Evolutionary conservation across 305 asterid genomes (phyloP).

Genomic region (Solanum hybrid): DNA sequence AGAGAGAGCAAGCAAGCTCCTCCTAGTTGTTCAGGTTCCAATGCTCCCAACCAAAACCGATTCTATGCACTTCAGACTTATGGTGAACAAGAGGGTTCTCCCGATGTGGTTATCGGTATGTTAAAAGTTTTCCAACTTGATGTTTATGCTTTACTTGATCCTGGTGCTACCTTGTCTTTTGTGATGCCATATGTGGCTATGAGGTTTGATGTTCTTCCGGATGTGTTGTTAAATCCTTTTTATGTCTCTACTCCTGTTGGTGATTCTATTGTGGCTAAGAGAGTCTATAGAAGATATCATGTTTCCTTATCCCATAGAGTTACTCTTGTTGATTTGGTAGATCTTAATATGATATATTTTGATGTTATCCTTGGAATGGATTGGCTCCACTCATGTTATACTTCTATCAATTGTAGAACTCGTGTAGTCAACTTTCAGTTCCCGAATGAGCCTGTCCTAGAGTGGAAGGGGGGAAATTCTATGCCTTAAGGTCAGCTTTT

Average conservation of each 20-base stretch:
- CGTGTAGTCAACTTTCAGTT: background rate
- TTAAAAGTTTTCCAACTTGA: background rate
- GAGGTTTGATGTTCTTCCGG: background rate
- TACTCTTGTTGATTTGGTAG: background rate
- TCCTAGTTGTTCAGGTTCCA: background rate
- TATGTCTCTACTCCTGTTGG: background rate
- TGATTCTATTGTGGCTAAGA: background rate
- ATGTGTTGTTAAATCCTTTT: background rate
- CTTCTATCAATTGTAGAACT: background rate
- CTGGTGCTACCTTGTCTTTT: background rate
- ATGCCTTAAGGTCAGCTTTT: background rate
- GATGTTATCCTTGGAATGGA: background rate
- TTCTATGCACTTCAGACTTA: background rate
- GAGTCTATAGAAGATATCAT: background rate
- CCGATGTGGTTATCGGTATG: background rate
- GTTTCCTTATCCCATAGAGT: background rate
- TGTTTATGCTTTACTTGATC: background rate
- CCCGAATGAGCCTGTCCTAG: background rate
- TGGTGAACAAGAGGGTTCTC: background rate
- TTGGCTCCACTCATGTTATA: background rate
- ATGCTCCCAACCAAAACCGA: background rate
- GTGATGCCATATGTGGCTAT: background rate
- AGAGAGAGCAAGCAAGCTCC: background rate
- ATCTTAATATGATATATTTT: background rate
- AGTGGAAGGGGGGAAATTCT: background rate